Conservation (phyloP, 2,329 filamentous ascomycete species). For the Trichoderma brevicompactum region DNA sequence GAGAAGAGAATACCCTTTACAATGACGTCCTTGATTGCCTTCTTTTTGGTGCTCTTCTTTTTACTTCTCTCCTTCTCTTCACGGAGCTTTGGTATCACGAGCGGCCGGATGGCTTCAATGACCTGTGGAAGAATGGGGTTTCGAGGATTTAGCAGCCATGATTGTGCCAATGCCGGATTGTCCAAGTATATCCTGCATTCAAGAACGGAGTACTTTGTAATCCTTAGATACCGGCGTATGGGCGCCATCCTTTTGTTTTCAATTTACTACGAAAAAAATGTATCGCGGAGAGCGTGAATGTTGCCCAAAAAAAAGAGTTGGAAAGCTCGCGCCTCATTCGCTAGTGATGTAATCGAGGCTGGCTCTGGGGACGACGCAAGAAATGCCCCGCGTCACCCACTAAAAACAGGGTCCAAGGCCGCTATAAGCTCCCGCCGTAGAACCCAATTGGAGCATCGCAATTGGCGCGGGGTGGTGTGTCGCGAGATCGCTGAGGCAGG, state of each 20-base stretch:
- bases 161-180: conserved; percentile 78
- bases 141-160: conserved; percentile 81
- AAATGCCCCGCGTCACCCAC: conserved; percentile 22
- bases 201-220: conserved; percentile 91
- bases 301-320: not conserved
- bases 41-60: conserved; percentile 72
- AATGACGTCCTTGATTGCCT: conserved; percentile 85
- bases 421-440: conserved; percentile 15
- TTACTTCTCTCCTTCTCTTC: conserved; percentile 73
- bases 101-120: conserved; percentile 80
- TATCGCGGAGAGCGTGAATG: conserved; percentile 19
- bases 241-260: conserved; percentile 68
- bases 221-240: conserved; percentile 84
- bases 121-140: conserved; percentile 79
- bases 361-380: not conserved
- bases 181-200: conserved; percentile 97
- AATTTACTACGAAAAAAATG: not conserved
- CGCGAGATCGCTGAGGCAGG: not conserved
- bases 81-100: conserved; percentile 86
- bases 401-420: conserved; percentile 12
- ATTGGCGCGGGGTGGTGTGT: conserved; percentile 19
- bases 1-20: conserved; percentile 64
- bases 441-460: conserved; percentile 19
- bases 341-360: conserved; percentile 27
- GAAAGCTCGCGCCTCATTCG: not conserved